Evolutionary conservation across 192 early-diverging fungal genomes (phyloP).

Genomic region (Backusella westeae): DNA sequence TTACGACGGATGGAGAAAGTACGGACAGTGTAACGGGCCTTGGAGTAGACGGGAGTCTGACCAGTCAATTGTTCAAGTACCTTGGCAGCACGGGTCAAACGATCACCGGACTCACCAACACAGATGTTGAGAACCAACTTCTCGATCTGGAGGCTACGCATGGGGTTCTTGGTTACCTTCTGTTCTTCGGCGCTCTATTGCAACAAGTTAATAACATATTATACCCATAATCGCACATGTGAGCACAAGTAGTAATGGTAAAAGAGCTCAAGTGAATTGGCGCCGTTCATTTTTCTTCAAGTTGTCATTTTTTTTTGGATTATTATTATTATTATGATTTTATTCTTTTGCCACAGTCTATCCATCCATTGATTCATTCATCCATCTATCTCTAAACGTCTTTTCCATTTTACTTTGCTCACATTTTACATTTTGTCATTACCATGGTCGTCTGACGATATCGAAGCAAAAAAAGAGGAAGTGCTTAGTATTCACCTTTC

Average conservation of each 20-base stretch:
- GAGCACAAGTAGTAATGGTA: neutral
- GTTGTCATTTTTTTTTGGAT: neutral
- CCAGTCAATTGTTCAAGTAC: slow-evolving; percentile 99
- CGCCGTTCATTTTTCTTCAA: neutral
- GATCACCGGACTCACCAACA: slow-evolving; percentile 99
- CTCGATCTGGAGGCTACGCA: slow-evolving; percentile 97
- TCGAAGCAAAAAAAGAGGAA: slow-evolving; percentile 5
- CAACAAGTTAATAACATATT: neutral
- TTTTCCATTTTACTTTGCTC: neutral
- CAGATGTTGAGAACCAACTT: slow-evolving; percentile 99
- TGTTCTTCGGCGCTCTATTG: slow-evolving; percentile 51
- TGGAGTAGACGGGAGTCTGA: slow-evolving; percentile 98
- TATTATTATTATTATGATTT: neutral
- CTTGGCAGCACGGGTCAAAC: slow-evolving; percentile 99
- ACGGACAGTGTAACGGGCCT: slow-evolving; percentile 99
- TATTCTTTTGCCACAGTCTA: neutral
- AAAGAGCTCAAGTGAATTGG: neutral
- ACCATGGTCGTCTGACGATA: slow-evolving; percentile 9
- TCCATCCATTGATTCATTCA: neutral
- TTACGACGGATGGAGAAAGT: slow-evolving; percentile 99
- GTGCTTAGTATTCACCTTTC: neutral
- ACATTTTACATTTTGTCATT: neutral
- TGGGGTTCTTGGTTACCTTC: slow-evolving; percentile 65
- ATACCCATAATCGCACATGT: neutral
- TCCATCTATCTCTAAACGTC: neutral